A percentile compares a stretch with the other conserved stretches of the same genome.
Conservation (phyloP, 2,329 filamentous ascomycete species). For the Apiospora malaysiana region DNA sequence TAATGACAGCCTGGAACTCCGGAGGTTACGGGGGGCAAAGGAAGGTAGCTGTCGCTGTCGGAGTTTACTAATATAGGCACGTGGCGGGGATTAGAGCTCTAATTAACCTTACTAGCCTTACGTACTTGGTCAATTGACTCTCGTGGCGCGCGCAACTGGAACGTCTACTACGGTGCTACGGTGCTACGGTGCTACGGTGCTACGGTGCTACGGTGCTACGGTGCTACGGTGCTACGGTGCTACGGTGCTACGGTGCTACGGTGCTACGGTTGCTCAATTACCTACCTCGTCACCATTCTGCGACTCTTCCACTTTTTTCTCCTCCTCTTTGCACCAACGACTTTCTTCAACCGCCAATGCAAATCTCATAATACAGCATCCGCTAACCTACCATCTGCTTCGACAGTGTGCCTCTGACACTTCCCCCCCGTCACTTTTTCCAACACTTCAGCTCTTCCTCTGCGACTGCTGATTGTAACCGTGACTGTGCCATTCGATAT, state of each 20-base stretch:
- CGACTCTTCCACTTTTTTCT: constrained; percentile 11
- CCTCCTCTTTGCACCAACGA: constrained; percentile 7
- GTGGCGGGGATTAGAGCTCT: neutral
- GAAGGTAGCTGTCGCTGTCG: neutral
- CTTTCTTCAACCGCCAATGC: neutral
- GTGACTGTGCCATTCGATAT: constrained; percentile 57
- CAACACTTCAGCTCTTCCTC: neutral
- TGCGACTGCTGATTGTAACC: constrained; percentile 21
- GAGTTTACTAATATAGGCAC: neutral
- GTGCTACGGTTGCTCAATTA: neutral
- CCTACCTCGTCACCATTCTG: neutral
- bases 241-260: no score
- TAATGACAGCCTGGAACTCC: neutral
- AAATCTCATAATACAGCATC: neutral
- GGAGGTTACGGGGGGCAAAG: constrained; percentile 6
- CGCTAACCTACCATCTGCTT: neutral
- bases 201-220: no score
- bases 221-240: no score
- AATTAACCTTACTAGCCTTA: no score
- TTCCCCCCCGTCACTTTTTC: neutral
- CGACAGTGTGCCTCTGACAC: neutral
- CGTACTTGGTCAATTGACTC: neutral
- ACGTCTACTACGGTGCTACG: no score
- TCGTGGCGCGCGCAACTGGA: neutral
- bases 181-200: no score